phyloP scores from a whole-genome alignment of 2,329 filamentous ascomycete species.

The Aspergillus nomiae region DNA sequence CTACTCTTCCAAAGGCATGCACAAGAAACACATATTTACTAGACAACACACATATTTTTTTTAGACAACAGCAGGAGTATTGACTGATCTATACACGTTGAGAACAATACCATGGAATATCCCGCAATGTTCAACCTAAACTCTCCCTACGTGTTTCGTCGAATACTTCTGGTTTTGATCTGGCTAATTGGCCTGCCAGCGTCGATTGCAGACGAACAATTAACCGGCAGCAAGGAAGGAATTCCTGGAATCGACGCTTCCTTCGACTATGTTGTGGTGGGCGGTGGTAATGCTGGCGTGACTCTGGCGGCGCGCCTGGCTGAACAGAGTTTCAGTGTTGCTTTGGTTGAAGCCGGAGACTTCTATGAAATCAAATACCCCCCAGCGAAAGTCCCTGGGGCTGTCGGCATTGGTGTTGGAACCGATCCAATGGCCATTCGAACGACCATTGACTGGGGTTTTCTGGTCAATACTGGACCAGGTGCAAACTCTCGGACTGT shows the following conservation, averaged over 20 bases:
- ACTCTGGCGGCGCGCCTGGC: conserved; percentile 55
- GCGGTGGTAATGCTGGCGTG: conserved; percentile 42
- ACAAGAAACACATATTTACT: background rate
- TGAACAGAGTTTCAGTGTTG: conserved; percentile 46
- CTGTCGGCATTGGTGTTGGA: conserved; percentile 25
- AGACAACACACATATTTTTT: background rate
- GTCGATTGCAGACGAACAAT: background rate
- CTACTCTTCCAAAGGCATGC: background rate
- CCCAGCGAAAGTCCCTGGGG: conserved; percentile 49
- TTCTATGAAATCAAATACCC: conserved; percentile 58
- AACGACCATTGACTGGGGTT: conserved; percentile 56
- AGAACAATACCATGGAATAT: background rate
- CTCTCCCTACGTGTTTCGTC: background rate
- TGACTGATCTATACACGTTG: background rate
- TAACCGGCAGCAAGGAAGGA: conserved; percentile 2
- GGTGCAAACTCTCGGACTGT: conserved; percentile 46
- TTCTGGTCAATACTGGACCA: conserved; percentile 49
- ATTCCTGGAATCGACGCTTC: conserved; percentile 14
- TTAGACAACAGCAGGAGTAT: background rate
- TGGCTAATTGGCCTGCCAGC: background rate
- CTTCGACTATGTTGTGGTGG: conserved; percentile 37
- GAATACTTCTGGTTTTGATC: background rate
- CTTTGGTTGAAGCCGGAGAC: conserved; percentile 45
- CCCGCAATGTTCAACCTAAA: background rate
- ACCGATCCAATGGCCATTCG: conserved; percentile 16